Base-by-base conservation (phyloP, 2,329 filamentous ascomycete genomes). In the Sporothrix luriei region DNA sequence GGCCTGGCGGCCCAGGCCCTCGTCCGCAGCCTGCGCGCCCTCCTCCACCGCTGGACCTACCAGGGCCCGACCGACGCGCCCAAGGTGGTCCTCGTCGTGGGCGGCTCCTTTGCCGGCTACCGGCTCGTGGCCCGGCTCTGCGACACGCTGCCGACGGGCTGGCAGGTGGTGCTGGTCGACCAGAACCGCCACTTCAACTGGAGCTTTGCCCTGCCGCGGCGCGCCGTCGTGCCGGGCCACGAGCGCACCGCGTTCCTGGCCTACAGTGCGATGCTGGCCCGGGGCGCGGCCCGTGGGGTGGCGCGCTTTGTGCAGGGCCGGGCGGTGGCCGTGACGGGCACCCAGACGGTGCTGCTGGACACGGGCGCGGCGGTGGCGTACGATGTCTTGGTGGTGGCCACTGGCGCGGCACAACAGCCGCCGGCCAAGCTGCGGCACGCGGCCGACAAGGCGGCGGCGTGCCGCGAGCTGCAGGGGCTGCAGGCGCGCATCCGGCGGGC, bases 191-290 rank as follows among this genome's bases (percentile, higher is more conserved):
- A 89, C 76, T 87, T 89, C 75, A 84, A 89, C 72, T 88, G 85
- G 73, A 84, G 85, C 0, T 90, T 86, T 81, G 82, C 84, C 14
- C 81, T 89, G 49, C 87, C 88, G 0, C 82, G 87, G 4, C 88
- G 85, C 75, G 84, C 82, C 52, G 86, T 89, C 16, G 78, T 85
- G 5, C 76, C 80, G n/a, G 83, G 82, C 24, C 83, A 87, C 61
- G 87, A 88, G 71, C 76, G 85, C 69, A 85, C 85, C 73, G 85
- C 85, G 0, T 89, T 89, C 71, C 85, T 90, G 55, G 87, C 88
- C 0, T 89, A 88, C 71, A 81, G 80, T 0, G 77, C 77, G 4
- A 79, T 82, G 52, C 73, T 85, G 2, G 76, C 75, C 1, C 73
- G 72, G 0, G 78, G 76, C 4, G 77, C 80, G 0, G 72, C 76